These are phyloP conservation scores for Samsoniella hepiali DNA, from an alignment of 2,329 filamentous ascomycete genomes.

Conservation along the genomic window DNA sequence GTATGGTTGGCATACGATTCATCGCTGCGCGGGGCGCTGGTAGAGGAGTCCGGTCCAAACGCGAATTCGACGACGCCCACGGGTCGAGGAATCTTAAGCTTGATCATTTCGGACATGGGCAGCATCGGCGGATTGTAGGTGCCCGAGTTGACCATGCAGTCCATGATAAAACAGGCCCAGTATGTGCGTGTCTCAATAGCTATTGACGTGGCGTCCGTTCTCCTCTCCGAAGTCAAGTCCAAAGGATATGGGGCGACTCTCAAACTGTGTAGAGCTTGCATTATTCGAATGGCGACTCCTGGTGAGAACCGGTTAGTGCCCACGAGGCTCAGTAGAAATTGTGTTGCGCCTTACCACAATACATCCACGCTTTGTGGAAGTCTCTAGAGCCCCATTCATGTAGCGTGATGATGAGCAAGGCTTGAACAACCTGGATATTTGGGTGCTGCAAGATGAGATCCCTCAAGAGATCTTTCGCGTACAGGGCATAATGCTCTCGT, in stretches of 20 bases:
- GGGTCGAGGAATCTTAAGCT: conserved; percentile 31
- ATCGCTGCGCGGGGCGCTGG: conserved; percentile 22
- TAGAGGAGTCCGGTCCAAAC: conserved; percentile 33
- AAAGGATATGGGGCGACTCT: conserved; percentile 29
- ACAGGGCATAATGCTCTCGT: conserved; percentile 33
- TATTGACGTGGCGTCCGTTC: conserved; percentile 24
- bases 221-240: conserved; percentile 24
- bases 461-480: conserved; percentile 28
- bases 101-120: conserved; percentile 33
- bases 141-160: conserved; percentile 42
- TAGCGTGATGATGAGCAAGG: conserved; percentile 37
- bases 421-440: conserved; percentile 36
- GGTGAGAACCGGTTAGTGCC: neutral
- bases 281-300: conserved; percentile 39
- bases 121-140: conserved; percentile 38
- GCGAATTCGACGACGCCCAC: conserved; percentile 37
- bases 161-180: conserved; percentile 46
- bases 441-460: conserved; percentile 29
- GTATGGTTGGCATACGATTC: conserved; percentile 9
- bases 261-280: conserved; percentile 35
- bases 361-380: conserved; percentile 43
- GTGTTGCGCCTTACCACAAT: conserved; percentile 29
- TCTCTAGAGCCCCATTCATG: conserved; percentile 43
- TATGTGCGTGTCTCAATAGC: conserved; percentile 40
- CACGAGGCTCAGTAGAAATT: too few relatives aligned